Evolutionary conservation across 495 filamentous ascomycete genomes (phyloP), one percentile per base, ranked within the genome.

Genomic region (Letharia lupina): DNA sequence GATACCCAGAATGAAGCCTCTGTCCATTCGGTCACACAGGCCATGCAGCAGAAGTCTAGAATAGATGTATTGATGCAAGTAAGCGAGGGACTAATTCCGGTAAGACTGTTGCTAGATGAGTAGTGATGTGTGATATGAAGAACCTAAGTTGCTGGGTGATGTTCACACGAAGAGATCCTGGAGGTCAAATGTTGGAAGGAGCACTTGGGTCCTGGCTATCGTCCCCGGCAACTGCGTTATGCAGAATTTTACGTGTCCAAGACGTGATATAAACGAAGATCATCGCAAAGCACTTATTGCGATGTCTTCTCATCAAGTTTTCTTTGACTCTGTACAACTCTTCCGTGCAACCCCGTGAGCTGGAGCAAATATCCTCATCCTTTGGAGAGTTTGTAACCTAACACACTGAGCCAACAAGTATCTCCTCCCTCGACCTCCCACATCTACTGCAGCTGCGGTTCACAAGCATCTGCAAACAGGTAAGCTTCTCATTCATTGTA

Each of bases 251-350:
- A 33, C 52, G 52, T 56, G 52, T 35, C 31, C 11, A 35, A 35
- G 52, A 56, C 52, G 52, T 56, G 31, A 56, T 33, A 15, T 56
- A 56, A 56, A 56, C 52, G 52, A 33, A 56, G 52, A 56, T 56
- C 52, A 56, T 56, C 52, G 13, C 52, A 56, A 56, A 56, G 28
- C 3, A 56, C 52, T 56, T 16, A 13, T 35, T 8, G 5, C 13
- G 18, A 13, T 56, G 52, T 56, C 52, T 35, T 35, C 18, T 35
- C 12, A 35, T 15, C 13, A 7, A 56, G 3, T 1, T 16, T 16
- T 28, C 3, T 52, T 28, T 28, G 18, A 52, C 48, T 13, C 15
- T 35, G 28, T 56, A 35, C 52, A 56, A 8, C 52, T 35, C 52
- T 56, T 35, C 20, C 9, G 48, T 20, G 23, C 48, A 23, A 56